These are phyloP conservation scores for Lactarius hatsudake DNA, from an alignment of 768 basidiomycete species.

Conservation along the genomic window DNA sequence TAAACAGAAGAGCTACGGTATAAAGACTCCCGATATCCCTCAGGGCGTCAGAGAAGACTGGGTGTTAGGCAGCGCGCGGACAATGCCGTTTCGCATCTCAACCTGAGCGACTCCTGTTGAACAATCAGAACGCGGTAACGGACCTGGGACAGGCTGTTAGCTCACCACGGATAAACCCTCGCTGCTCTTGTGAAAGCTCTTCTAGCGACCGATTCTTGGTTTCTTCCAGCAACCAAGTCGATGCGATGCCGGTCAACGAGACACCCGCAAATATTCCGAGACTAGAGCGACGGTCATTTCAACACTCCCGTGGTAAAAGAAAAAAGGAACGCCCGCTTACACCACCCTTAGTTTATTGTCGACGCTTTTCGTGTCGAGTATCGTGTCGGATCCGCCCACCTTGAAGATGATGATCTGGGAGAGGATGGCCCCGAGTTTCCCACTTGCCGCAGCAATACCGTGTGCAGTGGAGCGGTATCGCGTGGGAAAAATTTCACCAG, in stretches of 20 bases:
- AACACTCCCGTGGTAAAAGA: neutral
- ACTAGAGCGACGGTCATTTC: slow-evolving; percentile 22
- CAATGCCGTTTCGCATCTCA: slow-evolving; percentile 2
- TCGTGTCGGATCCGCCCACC: slow-evolving; percentile 19
- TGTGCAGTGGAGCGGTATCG: slow-evolving; percentile 44
- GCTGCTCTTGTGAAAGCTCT: slow-evolving; percentile 35
- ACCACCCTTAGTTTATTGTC: slow-evolving; percentile 31
- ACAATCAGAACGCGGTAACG: neutral
- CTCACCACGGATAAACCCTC: slow-evolving; percentile 31
- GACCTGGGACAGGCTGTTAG: neutral
- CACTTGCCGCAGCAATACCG: slow-evolving; percentile 44
- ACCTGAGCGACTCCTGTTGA: neutral
- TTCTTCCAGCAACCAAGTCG: slow-evolving; percentile 44
- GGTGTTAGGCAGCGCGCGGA: neutral
- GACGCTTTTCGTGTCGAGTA: too few species aligned
- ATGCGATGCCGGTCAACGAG: slow-evolving; percentile 42
- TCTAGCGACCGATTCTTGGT: slow-evolving; percentile 38
- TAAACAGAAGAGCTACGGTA: neutral
- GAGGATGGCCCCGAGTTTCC: slow-evolving; percentile 46
- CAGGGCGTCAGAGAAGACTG: too few species aligned
- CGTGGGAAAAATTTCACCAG: slow-evolving; percentile 46
- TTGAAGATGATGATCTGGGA: slow-evolving; percentile 39
- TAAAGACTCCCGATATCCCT: neutral
- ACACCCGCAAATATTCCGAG: slow-evolving; percentile 46
- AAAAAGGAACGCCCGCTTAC: slow-evolving; percentile 30